Evolutionary conservation across 1,284 basidiomycete genomes (phyloP).

Genomic region (Naganishia liquefaciens): DNA sequence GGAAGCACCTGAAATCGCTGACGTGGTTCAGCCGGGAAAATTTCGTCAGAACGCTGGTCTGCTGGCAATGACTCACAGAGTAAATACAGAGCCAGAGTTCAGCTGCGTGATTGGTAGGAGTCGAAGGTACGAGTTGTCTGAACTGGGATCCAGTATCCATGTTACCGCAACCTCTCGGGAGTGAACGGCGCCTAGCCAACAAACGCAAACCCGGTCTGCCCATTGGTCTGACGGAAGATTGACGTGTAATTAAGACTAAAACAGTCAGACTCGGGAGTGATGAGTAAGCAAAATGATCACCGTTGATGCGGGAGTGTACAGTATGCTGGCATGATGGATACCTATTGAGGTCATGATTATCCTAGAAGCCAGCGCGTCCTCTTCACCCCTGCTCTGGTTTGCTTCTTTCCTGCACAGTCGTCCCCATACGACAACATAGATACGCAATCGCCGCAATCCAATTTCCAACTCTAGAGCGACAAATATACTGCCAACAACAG

Average conservation of each 20-base stretch:
- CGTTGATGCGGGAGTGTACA: too few relatives aligned
- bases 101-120: not conserved
- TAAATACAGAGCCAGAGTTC: not conserved
- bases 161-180: not conserved
- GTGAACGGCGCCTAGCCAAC: not conserved
- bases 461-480: too few relatives aligned
- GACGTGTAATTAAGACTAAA: not conserved
- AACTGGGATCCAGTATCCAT: not conserved
- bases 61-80: slow-evolving; percentile 6
- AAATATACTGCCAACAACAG: not conserved
- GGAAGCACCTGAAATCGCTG: slow-evolving; percentile 16
- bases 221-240: slow-evolving; percentile 2
- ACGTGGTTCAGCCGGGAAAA: slow-evolving; percentile 5
- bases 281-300: too few relatives aligned
- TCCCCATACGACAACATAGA: too few relatives aligned
- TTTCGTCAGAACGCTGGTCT: too few relatives aligned
- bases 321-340: too few relatives aligned
- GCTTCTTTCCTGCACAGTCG: too few relatives aligned
- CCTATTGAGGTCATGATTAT: too few relatives aligned
- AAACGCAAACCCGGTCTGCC: slow-evolving; percentile 5
- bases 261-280: not conserved
- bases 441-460: too few relatives aligned
- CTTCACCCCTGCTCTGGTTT: too few relatives aligned
- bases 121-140: too few relatives aligned
- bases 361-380: too few relatives aligned